phyloP scores from a whole-genome alignment of 2,329 filamentous ascomycete genomes.

The Decorospora gaudefroyi region DNA sequence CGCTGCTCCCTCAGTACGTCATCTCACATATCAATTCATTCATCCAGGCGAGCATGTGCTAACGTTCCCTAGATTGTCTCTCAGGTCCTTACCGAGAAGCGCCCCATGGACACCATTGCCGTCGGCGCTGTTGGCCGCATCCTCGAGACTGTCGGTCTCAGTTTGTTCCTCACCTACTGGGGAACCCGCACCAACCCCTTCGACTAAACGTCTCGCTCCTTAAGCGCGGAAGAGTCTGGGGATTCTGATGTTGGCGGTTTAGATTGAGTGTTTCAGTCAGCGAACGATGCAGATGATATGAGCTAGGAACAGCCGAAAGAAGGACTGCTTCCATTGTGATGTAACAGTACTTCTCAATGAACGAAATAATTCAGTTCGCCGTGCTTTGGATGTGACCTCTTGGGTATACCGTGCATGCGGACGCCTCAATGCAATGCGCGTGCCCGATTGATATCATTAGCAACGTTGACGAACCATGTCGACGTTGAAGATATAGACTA shows the following conservation, averaged over 20 bases:
- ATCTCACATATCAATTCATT: background rate
- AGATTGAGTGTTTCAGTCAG: conserved; percentile 32
- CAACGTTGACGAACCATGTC: too few relatives aligned
- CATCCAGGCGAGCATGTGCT: conserved; percentile 15
- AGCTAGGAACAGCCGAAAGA: conserved; percentile 26
- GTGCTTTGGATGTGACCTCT: background rate
- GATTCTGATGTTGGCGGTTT: conserved; percentile 32
- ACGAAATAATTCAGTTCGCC: conserved; percentile 15
- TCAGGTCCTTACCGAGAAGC: conserved; percentile 88
- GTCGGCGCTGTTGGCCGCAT: conserved; percentile 82
- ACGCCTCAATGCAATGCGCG: too few relatives aligned
- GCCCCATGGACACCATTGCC: conserved; percentile 85
- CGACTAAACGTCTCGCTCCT: conserved; percentile 60
- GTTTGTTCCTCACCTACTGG: conserved; percentile 95
- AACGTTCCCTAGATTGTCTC: conserved; percentile 69
- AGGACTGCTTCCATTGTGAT: conserved; percentile 32
- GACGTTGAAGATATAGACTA: too few relatives aligned
- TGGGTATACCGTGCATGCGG: too few relatives aligned
- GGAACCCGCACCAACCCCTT: conserved; percentile 93
- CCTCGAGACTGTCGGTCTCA: conserved; percentile 90
- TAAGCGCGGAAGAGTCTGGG: conserved; percentile 26
- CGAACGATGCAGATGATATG: conserved; percentile 29
- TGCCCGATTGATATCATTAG: too few relatives aligned
- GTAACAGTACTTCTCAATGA: conserved; percentile 37
- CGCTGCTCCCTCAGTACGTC: conserved; percentile 79